Conservation (phyloP, 2,329 filamentous ascomycete species). For the Ophiocordyceps camponoti-rufipedis region DNA sequence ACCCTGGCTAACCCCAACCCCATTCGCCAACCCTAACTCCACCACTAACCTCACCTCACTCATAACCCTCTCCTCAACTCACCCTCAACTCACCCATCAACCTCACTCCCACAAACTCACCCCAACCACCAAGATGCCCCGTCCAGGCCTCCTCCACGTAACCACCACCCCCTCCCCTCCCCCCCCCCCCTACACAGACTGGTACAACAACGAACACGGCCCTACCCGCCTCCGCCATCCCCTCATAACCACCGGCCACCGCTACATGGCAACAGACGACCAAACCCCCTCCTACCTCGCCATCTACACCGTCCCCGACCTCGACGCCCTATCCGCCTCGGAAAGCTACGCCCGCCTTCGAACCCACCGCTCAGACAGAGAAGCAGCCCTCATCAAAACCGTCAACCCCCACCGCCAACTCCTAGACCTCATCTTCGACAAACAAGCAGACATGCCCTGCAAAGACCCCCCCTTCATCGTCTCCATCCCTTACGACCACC, state of each 20-base stretch:
- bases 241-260: conserved; percentile 57
- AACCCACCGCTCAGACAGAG: conserved; percentile 33
- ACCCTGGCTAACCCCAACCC: background rate
- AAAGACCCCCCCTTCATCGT: too few relatives aligned
- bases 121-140: conserved; percentile 13
- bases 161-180: conserved; percentile 48
- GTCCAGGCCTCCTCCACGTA: conserved; percentile 60
- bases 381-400: conserved; percentile 33
- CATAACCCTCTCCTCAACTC: too few relatives aligned
- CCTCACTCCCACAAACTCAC: background rate
- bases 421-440: conserved; percentile 45
- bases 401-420: conserved; percentile 51
- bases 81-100: background rate
- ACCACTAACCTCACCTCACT: too few relatives aligned
- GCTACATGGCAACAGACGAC: conserved; percentile 52
- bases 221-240: conserved; percentile 61
- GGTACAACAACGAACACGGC: conserved; percentile 90
- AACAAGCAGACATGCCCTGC: conserved; percentile 18
- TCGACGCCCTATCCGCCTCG: conserved; percentile 45
- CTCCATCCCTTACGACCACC: background rate
- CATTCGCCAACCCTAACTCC: background rate
- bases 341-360: conserved; percentile 49
- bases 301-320: conserved; percentile 63
- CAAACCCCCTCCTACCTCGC: conserved; percentile 48
- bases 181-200: conserved; percentile 64